These are phyloP conservation scores for Ogataea sp. DNA, from an alignment of 805 yeast genomes.

Conservation along the genomic window DNA sequence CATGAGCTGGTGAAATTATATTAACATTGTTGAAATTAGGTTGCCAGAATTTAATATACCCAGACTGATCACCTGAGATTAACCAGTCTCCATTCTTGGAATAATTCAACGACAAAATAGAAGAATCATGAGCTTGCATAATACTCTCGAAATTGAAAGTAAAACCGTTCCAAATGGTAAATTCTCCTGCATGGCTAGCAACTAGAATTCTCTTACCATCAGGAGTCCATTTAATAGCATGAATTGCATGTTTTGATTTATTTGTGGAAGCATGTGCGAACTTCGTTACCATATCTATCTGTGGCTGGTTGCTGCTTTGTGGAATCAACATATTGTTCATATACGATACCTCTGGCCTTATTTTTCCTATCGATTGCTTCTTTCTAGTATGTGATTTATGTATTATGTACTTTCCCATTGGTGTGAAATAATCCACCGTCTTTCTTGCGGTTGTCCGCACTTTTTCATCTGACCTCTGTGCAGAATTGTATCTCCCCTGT, in stretches of 20 bases:
- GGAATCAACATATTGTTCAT: slow-evolving; percentile 62
- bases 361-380: slow-evolving; percentile 33
- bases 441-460: slow-evolving; percentile 36
- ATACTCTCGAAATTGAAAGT: slow-evolving; percentile 93
- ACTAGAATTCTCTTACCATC: slow-evolving; percentile 88
- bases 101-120: slow-evolving; percentile 72
- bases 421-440: slow-evolving; percentile 72
- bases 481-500: slow-evolving; percentile 5
- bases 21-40: slow-evolving; percentile 96
- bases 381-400: slow-evolving; percentile 34
- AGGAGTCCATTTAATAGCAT: slow-evolving; percentile 92
- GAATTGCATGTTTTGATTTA: slow-evolving; percentile 85
- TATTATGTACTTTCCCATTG: slow-evolving; percentile 56
- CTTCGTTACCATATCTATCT: slow-evolving; percentile 63
- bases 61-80: slow-evolving; percentile 88
- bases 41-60: slow-evolving; percentile 92
- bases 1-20: slow-evolving; percentile 59
- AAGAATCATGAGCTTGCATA: slow-evolving; percentile 97
- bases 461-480: slow-evolving; percentile 6
- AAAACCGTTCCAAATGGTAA: slow-evolving; percentile 94
- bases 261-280: slow-evolving; percentile 88
- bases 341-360: slow-evolving; percentile 65
- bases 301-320: slow-evolving; percentile 34
- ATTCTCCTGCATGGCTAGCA: slow-evolving; percentile 89
- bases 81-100: slow-evolving; percentile 93